These are phyloP conservation scores for Saturnispora sanitii DNA, from an alignment of 805 yeast species.

Conservation along the genomic window DNA sequence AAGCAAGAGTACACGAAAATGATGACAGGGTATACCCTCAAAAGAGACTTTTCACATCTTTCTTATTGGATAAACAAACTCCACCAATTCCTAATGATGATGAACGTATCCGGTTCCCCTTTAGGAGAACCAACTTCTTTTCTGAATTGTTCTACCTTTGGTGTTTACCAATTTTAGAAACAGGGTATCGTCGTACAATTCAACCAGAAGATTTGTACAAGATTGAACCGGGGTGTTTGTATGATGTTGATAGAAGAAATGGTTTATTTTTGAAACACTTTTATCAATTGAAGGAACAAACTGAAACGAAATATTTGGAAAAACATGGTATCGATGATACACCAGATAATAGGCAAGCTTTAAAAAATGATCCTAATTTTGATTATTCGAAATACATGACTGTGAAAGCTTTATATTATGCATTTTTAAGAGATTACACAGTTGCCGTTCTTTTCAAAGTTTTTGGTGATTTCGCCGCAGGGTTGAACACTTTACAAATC, in stretches of 20 bases:
- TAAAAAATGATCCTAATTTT: conserved; percentile 30
- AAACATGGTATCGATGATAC: conserved; percentile 26
- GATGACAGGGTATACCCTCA: conserved; percentile 25
- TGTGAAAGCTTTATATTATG: conserved; percentile 36
- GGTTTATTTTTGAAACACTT: conserved; percentile 29
- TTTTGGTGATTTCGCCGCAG: conserved; percentile 37
- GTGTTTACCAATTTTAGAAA: conserved; percentile 52
- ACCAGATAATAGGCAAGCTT: conserved; percentile 26
- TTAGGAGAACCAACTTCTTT: conserved; percentile 29
- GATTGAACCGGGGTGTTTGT: conserved; percentile 29
- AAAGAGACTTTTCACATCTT: conserved; percentile 27
- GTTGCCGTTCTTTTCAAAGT: conserved; percentile 33
- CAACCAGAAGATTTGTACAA: conserved; percentile 53
- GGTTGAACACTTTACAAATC: conserved; percentile 58
- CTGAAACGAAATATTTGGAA: conserved; percentile 25
- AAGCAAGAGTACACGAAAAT: conserved; percentile 12
- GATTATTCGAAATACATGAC: conserved; percentile 37
- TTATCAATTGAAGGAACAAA: conserved; percentile 22
- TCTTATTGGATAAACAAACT: conserved; percentile 26
- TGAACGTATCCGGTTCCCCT: conserved; percentile 41
- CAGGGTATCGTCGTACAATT: conserved; percentile 64
- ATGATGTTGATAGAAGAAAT: conserved; percentile 33
- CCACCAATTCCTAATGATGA: conserved; percentile 46
- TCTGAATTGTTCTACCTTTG: conserved; percentile 50
- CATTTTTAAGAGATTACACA: conserved; percentile 39